Base-by-base conservation (phyloP, 352 stramenopile species). In the Globisporangium solare region DNA sequence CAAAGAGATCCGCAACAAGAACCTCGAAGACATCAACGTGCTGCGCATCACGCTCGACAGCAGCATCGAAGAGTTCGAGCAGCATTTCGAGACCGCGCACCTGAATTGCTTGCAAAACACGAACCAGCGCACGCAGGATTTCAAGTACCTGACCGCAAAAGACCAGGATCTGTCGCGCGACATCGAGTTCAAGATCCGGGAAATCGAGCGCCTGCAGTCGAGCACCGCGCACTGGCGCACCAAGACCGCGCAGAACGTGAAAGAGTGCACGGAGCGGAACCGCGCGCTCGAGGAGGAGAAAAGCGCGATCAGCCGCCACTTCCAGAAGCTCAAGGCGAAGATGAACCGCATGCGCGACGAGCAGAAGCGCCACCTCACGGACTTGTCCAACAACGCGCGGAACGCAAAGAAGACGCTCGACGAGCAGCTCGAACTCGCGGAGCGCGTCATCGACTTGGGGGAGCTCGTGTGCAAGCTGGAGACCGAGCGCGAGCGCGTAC, bases 21-120 rank as follows among this genome's bases (percentile, higher is more conserved):
- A 98, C 72, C 59, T 97, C 17, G 95, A 98, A 59, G 83, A 98
- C 51, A 97, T 98, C 37, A 97, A 98, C 64, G 86, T 96, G 21
- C 64, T 98, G 24, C 74, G 90, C 18, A 96, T 97, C 51, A 95
- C 85, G 8, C 71, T 98, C 1, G 93, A 98, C 66, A 95, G 78
- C 58, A 95, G 83, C 59, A 97, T 98, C 49, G 87, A 98, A 64
- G 88, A 98, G 58, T 76, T 98, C 2, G 92, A 98, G 66, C 83
- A 97, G 67, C 78, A 98, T 63, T 98, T 98, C 58, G 89, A 98
- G 73, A 89, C 82, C 1, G 90, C 86, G 8, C 90, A 97, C 56
- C 65, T 97, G 15, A 94, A 90, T 60, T 97, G 96, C 66, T 56
- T 96, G 15, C 81, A 98, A 63, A 97, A 96, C 63, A 98, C 92